phyloP scores from a whole-genome alignment of 1,284 basidiomycete species.

The Irpex rosettiformis region DNA sequence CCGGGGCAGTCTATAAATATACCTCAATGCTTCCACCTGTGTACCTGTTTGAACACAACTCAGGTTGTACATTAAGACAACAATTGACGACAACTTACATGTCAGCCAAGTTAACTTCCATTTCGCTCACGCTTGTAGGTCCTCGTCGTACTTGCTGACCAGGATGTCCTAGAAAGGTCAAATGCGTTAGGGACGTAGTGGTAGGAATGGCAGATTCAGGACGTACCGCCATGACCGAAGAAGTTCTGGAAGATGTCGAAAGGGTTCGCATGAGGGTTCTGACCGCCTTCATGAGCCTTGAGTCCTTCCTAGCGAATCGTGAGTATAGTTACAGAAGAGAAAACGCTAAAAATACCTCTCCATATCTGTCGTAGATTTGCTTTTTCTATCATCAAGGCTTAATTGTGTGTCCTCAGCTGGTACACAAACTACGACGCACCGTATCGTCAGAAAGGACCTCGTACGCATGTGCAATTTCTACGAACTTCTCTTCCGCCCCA shows the following conservation, averaged over 20 bases:
- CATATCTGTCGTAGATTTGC: constrained; percentile 87
- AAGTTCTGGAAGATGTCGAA: constrained; percentile 92
- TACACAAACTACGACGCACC: constrained; percentile 38
- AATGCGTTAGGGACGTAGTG: not conserved
- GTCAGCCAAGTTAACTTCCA: constrained; percentile 83
- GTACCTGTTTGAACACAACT: constrained; percentile 43
- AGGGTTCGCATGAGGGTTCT: constrained; percentile 71
- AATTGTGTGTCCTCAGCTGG: not conserved
- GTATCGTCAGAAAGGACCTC: constrained; percentile 84
- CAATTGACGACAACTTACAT: constrained; percentile 49
- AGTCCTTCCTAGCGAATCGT: constrained; percentile 64
- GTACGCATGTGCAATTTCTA: constrained; percentile 90
- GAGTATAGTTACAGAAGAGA: not conserved
- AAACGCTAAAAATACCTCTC: constrained; percentile 57
- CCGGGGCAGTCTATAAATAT: constrained; percentile 23
- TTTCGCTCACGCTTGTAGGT: constrained; percentile 80
- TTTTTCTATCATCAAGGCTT: constrained; percentile 58
- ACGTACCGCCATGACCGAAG: constrained; percentile 76
- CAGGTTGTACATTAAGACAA: constrained; percentile 3
- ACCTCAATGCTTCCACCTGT: constrained; percentile 82
- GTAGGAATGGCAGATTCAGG: not conserved
- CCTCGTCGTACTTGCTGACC: constrained; percentile 76
- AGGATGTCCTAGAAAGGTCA: constrained; percentile 27
- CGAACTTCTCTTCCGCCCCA: constrained; percentile 80
- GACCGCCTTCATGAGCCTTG: constrained; percentile 81